Base-by-base conservation (phyloP, 2,329 filamentous ascomycete genomes). In the Cordyceps tenuipes region DNA sequence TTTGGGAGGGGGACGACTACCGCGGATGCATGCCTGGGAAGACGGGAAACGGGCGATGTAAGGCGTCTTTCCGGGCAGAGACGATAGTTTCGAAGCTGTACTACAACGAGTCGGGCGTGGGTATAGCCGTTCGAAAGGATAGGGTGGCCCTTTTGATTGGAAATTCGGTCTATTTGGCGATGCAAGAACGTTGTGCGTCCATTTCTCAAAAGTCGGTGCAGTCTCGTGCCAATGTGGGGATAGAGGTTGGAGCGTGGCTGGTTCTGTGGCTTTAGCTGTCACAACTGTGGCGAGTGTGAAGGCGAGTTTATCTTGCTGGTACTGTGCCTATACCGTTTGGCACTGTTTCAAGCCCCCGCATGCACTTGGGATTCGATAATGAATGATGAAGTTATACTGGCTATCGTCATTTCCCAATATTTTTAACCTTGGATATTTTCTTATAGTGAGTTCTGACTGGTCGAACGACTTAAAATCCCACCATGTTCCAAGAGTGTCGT, bases 121-220 rank as follows among this genome's bases (percentile, higher is more conserved):
- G 13, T 39, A 50, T 43, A 23, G 15, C 36, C 9, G 54, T 31
- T 43, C 23, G 43, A 26, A 31, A 12, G 31, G 19, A 49, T 43
- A 13, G 50, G 57, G 36, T 5, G 41, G 5, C 43, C 8, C 31
- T 29, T 7, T 39, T 10, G 59, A 15, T 36, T 43, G 36, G n/a
- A n/a, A 26, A 52, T 39, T 34, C 36, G 39, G n/a, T 44, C 54
- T 57, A 53, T 61, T 57, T 53, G 39, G 26, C n/a, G 59, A 57
- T 53, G 59, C 26, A n/a, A 39, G 46, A 26, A 43, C 57, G 61
- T 59, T 67, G 66, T 72, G 71, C 71, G 72, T 71, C 73, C 73
- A 73, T 73, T 70, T 71, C 68, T 67, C 67, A 72, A 74, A 73
- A 75, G 70, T 75, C 71, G 73, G 71, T 73, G 71, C 34, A 36